These are phyloP conservation scores for Penicillium argentinense DNA, from an alignment of 495 filamentous ascomycete genomes.

Conservation along the genomic window DNA sequence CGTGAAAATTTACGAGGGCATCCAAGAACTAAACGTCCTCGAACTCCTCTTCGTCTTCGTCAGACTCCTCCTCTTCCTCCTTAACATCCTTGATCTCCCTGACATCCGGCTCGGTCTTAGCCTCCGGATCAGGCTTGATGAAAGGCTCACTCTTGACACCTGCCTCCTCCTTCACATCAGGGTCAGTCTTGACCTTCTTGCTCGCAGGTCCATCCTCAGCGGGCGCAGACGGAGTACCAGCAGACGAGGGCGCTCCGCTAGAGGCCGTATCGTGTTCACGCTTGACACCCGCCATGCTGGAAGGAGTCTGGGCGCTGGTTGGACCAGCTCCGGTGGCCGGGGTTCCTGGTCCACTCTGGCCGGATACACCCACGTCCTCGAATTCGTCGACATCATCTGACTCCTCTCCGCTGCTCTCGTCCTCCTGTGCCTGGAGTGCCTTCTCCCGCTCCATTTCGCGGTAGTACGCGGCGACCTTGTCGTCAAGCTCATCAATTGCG, in stretches of 20 bases:
- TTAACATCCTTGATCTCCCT: slow-evolving; percentile 25
- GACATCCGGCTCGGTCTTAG: slow-evolving; percentile 22
- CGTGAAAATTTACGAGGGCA: no score
- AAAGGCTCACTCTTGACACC: slow-evolving; percentile 9
- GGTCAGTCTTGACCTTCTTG: slow-evolving; percentile 46
- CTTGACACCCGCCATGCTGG: slow-evolving; percentile 31
- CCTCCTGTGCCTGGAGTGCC: slow-evolving; percentile 46
- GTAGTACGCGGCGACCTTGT: slow-evolving; percentile 54
- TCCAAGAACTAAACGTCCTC: slow-evolving; percentile 44
- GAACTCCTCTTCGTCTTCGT: slow-evolving; percentile 56
- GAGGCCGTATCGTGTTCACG: slow-evolving; percentile 43
- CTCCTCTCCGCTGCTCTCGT: slow-evolving; percentile 48
- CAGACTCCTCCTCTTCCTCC: slow-evolving; percentile 44
- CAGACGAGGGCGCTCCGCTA: slow-evolving; percentile 41
- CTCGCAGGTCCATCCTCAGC: slow-evolving; percentile 40
- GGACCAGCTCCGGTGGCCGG: slow-evolving; percentile 32
- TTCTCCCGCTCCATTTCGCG: slow-evolving; percentile 52
- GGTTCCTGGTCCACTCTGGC: slow-evolving; percentile 37
- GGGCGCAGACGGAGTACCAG: slow-evolving; percentile 41
- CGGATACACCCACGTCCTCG: slow-evolving; percentile 48
- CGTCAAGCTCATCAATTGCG: slow-evolving; percentile 41
- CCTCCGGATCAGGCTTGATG: slow-evolving; percentile 12
- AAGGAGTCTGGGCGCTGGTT: slow-evolving; percentile 30
- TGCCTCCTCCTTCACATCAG: slow-evolving; percentile 5
- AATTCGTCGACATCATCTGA: slow-evolving; percentile 52